Evolutionary conservation across 1,284 basidiomycete genomes (phyloP), one percentile per base, ranked within the genome.

Genomic region (Cystobasidium pallidum): DNA sequence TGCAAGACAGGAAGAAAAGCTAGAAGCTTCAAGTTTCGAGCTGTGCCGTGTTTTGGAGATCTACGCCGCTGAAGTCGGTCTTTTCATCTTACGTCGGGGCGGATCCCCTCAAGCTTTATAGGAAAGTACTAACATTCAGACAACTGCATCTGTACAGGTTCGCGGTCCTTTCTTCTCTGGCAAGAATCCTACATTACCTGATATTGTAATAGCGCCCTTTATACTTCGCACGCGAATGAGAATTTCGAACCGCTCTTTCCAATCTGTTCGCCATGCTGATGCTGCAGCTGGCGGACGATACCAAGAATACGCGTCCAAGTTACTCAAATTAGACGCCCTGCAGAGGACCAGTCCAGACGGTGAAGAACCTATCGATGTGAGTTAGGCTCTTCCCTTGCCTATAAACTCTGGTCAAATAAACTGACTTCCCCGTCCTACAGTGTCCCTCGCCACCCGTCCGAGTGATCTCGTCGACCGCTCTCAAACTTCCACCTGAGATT

Each of bases 401-500:
- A 7, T 13, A 39, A 39, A n/a, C n/a, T n/a, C 36, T 7, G 13
- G 36, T 39, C 6, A 7, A 39, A 6, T 39, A 39, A 39, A 39
- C 7, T 13, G 13, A 39, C 36, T 39, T 39, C 7, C 36, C 36
- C 3, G 43, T 41, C 15, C 55, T 54, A n/a, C 68, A 71, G 68
- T 54, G 54, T 15, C 68, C 68, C 19, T 63, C 68, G 19, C 58
- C 58, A 30, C 59, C 68, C 19, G 59, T 58, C 15, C 47, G 68
- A 19, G 51, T 58, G 11, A 63, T 54, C 24, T 71, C 68, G 6
- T 59, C 68, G 7, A 64, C 55, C 39, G 68, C 68, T 24, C 68
- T 61, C 21, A 71, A 71, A 59, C 83, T 91, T 15, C 90, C 90
- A 0, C 83, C 88, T 58, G 90, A 92, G 79, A 84, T 91, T 51